Percentiles rank a stretch among this genome's conserved stretches.
These are phyloP conservation scores for Suillus occidentalis DNA, from an alignment of 768 basidiomycete species.

Conservation along the genomic window DNA sequence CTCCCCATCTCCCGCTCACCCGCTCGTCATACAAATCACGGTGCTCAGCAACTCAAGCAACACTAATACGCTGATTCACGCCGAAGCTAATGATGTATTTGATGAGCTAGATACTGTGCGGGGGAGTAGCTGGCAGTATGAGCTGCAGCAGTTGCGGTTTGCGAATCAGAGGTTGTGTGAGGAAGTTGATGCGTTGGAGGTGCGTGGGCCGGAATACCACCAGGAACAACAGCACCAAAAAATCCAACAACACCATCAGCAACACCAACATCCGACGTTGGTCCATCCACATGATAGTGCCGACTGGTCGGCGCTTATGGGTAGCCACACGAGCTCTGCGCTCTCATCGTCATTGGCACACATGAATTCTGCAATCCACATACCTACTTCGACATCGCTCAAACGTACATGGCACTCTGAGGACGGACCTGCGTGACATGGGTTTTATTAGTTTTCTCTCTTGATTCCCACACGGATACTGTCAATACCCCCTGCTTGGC, in stretches of 20 bases:
- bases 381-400: constrained; percentile 17
- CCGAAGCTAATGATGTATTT: constrained; percentile 51
- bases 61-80: constrained; percentile 15
- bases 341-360: constrained; percentile 31
- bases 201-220: constrained; percentile 2
- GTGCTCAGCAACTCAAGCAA: constrained; percentile 14
- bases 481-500: not conserved
- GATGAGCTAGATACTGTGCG: constrained; percentile 67
- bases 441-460: not conserved
- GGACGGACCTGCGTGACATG: constrained; percentile 10
- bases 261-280: constrained; percentile 11
- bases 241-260: not conserved
- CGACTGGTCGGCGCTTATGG: not conserved
- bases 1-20: constrained; percentile 21
- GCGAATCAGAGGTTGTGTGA: constrained; percentile 65
- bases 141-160: constrained; percentile 80
- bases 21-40: constrained; percentile 31
- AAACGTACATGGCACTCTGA: constrained; percentile 30
- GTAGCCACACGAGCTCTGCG: constrained; percentile 13
- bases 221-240: not conserved
- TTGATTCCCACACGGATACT: constrained; percentile 3
- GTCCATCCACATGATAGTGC: constrained; percentile 2
- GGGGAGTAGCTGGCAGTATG: constrained; percentile 90
- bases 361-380: constrained; percentile 13
- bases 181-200: constrained; percentile 49